Evolutionary conservation across 805 yeast species (phyloP), one percentile per base, ranked within the genome.

Genomic region (Wickerhamiella shivajii): DNA sequence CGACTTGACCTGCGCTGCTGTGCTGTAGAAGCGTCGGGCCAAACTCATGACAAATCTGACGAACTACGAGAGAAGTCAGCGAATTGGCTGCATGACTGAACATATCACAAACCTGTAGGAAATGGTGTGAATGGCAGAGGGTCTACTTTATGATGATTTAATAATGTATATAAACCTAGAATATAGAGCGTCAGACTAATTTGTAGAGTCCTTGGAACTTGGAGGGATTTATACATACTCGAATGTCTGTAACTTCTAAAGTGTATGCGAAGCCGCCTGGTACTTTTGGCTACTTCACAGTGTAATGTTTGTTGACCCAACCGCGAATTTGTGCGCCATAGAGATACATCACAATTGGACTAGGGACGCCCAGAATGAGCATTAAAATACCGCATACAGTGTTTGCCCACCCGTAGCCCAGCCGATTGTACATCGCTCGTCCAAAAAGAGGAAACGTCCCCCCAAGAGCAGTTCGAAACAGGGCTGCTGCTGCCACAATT

Each of bases 381-480:
- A 67, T 74, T 31, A 74, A 51, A 25, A 73, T 57, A 0, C 67
- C 83, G 50, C 73, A 69, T 44, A 76, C 49, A 0, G 78, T 67
- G 47, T 69, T 68, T 16, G 79, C 79, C 83, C 81, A 75, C 4
- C 79, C 80, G 44, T 72, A 73, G 14, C 75, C 74, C 28, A 77
- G 51, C 14, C 42, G 44, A 29, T 52, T 53, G 49, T 71, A 77
- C 74, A 76, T 67, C 6, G 63, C 55, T 6, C 60, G 52, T 2
- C 77, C 78, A 51, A 74, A 72, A 26, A 75, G 54, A 5, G 84
- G 90, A 57, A 77, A 74, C 8, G 67, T 60, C 35, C 74, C 77
- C 1, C 85, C 87, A 46, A 77, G 64, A 27, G 66, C 50, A 4
- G 81, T 71, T 45, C 90, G 60, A 45, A 72, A 66, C 40, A 76